Evolutionary conservation across 1,284 basidiomycete species (phyloP), one percentile per base, ranked within the genome.

Genomic region (Papiliotrema terrestris): DNA sequence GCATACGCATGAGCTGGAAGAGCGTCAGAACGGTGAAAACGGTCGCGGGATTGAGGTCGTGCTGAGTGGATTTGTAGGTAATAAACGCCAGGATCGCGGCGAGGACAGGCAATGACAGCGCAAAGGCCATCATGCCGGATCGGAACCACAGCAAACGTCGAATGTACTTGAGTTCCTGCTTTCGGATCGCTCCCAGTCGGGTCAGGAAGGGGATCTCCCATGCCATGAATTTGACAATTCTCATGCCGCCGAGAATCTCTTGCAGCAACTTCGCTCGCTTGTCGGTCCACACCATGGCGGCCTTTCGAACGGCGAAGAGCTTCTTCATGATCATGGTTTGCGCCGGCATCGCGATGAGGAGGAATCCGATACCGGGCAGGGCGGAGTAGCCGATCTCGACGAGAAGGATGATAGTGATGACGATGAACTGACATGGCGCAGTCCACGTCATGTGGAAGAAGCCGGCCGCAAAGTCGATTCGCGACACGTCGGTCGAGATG

Each of bases 381-480:
- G 80, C 78, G 1, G 77, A 78, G 35, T 78, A 76, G n/a, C 79
- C 78, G 42, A 82, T 75, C 49, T 79, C 67, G n/a, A 78, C 71
- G 43, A 77, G 55, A 0, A 80, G 71, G 46, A 80, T 79, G 61
- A 78, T 71, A 62, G 69, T 68, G 63, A 76, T 79, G 55, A 74
- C 75, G 61, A 70, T 73, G 66, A 76, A 71, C 38, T 72, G 69
- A 55, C 75, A 82, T 0, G 87, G 88, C 1, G 86, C 83, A 2
- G 87, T 81, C 84, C 89, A 90, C 19, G 83, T 61, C 46, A 78
- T 74, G 53, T 78, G 78, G 60, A 91, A 89, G 79, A 87, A 93
- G 3, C 87, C 88, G 47, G 84, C 83, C 60, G 86, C 88, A 69
- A 93, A 97, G 71, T 96, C 92, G 70, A 97, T 90, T 37, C 93